Conservation (phyloP, 2,329 filamentous ascomycete species). For the Hortaea sp. region DNA sequence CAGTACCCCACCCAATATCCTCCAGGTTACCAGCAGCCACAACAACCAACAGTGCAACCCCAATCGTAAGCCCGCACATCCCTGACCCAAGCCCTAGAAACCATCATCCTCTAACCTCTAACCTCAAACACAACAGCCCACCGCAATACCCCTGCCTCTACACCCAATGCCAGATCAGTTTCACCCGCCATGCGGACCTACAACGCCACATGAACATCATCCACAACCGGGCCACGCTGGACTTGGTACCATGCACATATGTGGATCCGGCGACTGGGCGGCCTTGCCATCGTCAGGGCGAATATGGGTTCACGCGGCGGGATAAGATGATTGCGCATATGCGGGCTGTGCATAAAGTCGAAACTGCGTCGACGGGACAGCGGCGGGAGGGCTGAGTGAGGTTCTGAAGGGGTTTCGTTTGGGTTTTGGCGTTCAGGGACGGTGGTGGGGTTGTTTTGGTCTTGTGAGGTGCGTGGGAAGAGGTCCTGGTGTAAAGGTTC, state of each 20-base stretch:
- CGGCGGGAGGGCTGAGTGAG: no score
- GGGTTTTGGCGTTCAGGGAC: no score
- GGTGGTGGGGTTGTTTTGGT: no score
- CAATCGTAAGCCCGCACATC: neutral
- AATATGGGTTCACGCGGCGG: constrained; percentile 43
- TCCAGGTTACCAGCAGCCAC: no score
- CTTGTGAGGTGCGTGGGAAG: no score
- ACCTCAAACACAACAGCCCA: neutral
- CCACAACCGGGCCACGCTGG: constrained; percentile 28
- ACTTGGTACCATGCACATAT: constrained; percentile 34
- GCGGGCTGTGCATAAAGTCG: constrained; percentile 42
- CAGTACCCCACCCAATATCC: no score
- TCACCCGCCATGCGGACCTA: constrained; percentile 40
- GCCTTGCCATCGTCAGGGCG: constrained; percentile 34
- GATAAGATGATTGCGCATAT: constrained; percentile 51
- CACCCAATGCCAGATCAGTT: constrained; percentile 13
- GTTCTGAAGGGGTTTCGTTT: no score
- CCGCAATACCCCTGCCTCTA: constrained; percentile 11
- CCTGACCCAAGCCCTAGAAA: neutral
- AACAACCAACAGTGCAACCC: neutral
- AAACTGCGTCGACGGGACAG: no score
- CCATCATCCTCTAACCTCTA: no score
- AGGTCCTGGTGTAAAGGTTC: no score
- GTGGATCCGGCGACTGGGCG: constrained; percentile 10
- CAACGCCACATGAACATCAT: constrained; percentile 39